A percentile compares a stretch with the other conserved stretches of the same genome.
phyloP scores from a whole-genome alignment of 2,329 filamentous ascomycete genomes.

The Fusarium continuum region DNA sequence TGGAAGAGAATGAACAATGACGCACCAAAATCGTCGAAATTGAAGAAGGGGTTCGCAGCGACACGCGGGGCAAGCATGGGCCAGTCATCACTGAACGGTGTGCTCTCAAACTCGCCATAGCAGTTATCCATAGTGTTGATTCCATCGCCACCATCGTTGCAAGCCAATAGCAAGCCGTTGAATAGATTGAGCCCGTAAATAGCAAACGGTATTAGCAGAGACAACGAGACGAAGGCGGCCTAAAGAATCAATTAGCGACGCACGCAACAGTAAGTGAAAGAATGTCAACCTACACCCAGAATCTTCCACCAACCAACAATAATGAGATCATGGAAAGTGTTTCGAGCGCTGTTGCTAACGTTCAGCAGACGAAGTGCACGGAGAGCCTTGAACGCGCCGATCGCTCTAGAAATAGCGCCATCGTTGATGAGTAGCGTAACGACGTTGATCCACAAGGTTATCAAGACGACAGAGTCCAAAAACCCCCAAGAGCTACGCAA shows the following conservation, averaged over 20 bases:
- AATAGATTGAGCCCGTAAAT: constrained; percentile 96
- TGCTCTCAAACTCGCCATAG: constrained; percentile 81
- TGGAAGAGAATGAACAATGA: constrained; percentile 97
- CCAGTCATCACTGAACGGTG: constrained; percentile 80
- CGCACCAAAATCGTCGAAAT: constrained; percentile 94
- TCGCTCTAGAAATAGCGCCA: constrained; percentile 84
- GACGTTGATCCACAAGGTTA: constrained; percentile 97
- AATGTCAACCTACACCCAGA: constrained; percentile 69
- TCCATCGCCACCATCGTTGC: constrained; percentile 70
- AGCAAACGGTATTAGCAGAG: constrained; percentile 93
- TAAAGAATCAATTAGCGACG: constrained; percentile 30
- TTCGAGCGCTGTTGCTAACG: constrained; percentile 92
- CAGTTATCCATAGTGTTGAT: constrained; percentile 75
- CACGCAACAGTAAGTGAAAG: not conserved
- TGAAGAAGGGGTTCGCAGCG: constrained; percentile 83
- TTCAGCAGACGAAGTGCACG: constrained; percentile 91
- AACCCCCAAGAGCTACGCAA: constrained; percentile 96
- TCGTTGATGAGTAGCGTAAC: constrained; percentile 82
- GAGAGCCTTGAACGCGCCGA: constrained; percentile 96
- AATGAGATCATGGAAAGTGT: constrained; percentile 97
- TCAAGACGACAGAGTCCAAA: constrained; percentile 89
- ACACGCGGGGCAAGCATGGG: constrained; percentile 82
- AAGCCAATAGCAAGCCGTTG: constrained; percentile 79
- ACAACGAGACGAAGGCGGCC: constrained; percentile 92
- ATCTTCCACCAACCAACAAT: constrained; percentile 96